phyloP scores from a whole-genome alignment of 106 monocot species.

The Agapanthus africanus region DNA sequence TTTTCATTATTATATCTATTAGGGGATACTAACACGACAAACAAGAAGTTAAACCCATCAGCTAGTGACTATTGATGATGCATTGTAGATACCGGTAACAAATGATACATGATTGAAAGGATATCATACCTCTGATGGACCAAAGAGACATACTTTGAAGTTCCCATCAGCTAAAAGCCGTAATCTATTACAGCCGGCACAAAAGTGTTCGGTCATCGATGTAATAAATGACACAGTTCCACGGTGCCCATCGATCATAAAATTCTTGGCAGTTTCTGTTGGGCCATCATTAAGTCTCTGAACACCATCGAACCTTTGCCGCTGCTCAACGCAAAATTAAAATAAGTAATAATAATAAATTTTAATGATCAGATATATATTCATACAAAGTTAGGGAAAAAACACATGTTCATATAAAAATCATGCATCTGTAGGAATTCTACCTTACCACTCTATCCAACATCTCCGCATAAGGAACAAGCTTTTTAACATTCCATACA shows the following conservation, averaged over 20 bases:
- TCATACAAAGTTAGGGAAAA: constrained; percentile 6
- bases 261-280: constrained; percentile 91
- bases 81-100: background rate
- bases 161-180: constrained; percentile 97
- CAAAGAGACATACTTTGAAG: constrained; percentile 98
- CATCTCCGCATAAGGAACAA: constrained; percentile 95
- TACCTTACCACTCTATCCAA: constrained; percentile 99
- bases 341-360: constrained; percentile 1
- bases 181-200: constrained; percentile 95
- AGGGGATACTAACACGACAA: background rate
- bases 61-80: background rate
- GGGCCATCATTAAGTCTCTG: constrained; percentile 69
- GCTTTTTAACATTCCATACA: constrained; percentile 93
- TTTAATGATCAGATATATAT: constrained; percentile 1
- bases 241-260: constrained; percentile 69
- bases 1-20: background rate
- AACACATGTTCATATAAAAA: background rate
- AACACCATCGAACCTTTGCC: constrained; percentile 36
- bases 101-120: background rate
- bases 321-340: constrained; percentile 23
- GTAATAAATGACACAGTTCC: constrained; percentile 95
- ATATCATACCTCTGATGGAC: constrained; percentile 85
- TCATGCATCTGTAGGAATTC: constrained; percentile 21
- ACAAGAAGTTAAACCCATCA: background rate
- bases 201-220: constrained; percentile 97